phyloP scores from a whole-genome alignment of 345 rosid species.

The Murraya koenigii region DNA sequence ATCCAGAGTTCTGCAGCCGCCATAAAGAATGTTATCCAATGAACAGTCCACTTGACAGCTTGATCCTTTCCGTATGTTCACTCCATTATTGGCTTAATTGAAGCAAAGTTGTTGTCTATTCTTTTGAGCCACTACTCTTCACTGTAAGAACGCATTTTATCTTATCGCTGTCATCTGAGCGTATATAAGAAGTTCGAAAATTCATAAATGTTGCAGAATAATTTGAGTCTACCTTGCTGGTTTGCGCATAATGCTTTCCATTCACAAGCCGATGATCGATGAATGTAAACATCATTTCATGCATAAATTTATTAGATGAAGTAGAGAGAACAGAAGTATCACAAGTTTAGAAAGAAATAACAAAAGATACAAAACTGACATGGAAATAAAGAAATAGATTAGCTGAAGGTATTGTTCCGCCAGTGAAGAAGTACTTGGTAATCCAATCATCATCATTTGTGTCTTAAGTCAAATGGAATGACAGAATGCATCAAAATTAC shows the following conservation, averaged over 20 bases:
- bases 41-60: slow-evolving; percentile 78
- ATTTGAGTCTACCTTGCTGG: slow-evolving; percentile 40
- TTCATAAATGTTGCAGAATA: not conserved
- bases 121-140: slow-evolving; percentile 89
- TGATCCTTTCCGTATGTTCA: slow-evolving; percentile 74
- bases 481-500: not conserved
- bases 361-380: slow-evolving; percentile 29
- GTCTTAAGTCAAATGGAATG: slow-evolving; percentile 38
- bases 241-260: slow-evolving; percentile 81
- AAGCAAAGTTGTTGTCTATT: slow-evolving; percentile 58
- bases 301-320: not conserved
- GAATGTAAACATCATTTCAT: slow-evolving; percentile 69
- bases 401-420: slow-evolving; percentile 90
- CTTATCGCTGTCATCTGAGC: not conserved
- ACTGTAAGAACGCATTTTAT: slow-evolving; percentile 28
- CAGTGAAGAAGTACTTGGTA: slow-evolving; percentile 78
- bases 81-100: slow-evolving; percentile 67
- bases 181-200: not conserved
- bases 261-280: slow-evolving; percentile 76
- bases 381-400: slow-evolving; percentile 88
- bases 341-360: not conserved
- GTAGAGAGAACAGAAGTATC: not conserved
- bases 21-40: slow-evolving; percentile 86
- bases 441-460: slow-evolving; percentile 90
- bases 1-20: slow-evolving; percentile 82